Conservation (phyloP, 306 rosid genomes). For the Senna tora region DNA sequence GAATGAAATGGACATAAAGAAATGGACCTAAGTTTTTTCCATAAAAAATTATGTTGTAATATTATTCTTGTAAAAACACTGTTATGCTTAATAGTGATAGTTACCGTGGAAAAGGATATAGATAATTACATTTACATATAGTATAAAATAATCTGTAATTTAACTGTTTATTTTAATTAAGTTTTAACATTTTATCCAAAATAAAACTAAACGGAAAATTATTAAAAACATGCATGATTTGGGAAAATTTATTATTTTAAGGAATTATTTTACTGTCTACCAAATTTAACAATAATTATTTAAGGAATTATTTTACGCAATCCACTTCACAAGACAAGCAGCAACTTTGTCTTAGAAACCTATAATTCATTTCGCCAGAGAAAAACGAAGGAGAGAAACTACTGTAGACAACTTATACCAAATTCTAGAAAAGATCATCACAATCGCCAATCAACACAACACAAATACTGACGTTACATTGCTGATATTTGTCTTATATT, state of each 20-base stretch:
- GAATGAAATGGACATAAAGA: no score
- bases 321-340: slow-evolving; percentile 12
- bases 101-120: no score
- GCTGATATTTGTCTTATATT: slow-evolving; percentile 55
- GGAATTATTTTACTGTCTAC: no score
- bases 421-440: slow-evolving; percentile 13
- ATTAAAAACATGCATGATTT: not conserved
- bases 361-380: not conserved
- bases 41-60: no score
- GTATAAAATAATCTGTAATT: no score
- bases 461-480: slow-evolving; percentile 49
- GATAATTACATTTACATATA: no score
- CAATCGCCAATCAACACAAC: slow-evolving; percentile 24
- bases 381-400: not conserved
- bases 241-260: not conserved
- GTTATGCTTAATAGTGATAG: no score
- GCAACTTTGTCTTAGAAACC: not conserved
- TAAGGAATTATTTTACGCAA: not conserved
- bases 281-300: not conserved
- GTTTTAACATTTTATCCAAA: no score
- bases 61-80: no score
- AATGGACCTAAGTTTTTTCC: no score
- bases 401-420: not conserved
- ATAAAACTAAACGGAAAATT: no score
- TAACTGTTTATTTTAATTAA: no score